A percentile compares a stretch with the other conserved stretches of the same genome.
Evolutionary conservation across 1,284 basidiomycete species (phyloP).

Genomic region (Uromyces viciae-fabae): DNA sequence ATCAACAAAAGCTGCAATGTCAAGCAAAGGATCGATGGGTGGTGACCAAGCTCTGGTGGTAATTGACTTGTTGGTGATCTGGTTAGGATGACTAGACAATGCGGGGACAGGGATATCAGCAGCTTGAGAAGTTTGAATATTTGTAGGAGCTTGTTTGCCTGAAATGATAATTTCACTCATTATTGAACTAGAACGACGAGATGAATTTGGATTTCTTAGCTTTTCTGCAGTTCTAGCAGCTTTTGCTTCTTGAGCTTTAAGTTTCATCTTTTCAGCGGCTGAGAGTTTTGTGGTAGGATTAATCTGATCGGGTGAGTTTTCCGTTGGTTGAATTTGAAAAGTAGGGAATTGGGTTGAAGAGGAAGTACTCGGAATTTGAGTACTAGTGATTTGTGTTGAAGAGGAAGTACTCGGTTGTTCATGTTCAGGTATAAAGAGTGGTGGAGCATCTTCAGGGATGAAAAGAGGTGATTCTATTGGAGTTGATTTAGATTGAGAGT

Average conservation of each 20-base stretch:
- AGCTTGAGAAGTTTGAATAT: neutral
- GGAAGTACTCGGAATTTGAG: too few species aligned
- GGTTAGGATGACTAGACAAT: neutral
- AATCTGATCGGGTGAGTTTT: too few species aligned
- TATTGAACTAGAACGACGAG: constrained; percentile 25
- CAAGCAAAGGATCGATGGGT: constrained; percentile 11
- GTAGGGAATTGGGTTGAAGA: too few species aligned
- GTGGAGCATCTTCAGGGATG: too few species aligned
- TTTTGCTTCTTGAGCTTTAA: constrained; percentile 34
- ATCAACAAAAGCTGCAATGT: neutral
- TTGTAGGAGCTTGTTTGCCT: neutral
- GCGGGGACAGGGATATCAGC: constrained; percentile 9
- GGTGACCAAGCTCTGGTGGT: neutral
- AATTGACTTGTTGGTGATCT: neutral
- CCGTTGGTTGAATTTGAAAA: too few species aligned
- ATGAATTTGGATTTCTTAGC: constrained; percentile 13
- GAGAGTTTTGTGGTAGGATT: neutral
- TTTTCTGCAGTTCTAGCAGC: constrained; percentile 25
- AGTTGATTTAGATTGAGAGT: too few species aligned
- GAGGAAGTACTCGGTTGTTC: too few species aligned
- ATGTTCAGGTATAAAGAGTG: too few species aligned
- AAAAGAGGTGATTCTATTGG: too few species aligned
- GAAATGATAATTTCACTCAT: neutral
- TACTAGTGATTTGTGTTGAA: too few species aligned
- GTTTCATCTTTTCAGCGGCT: constrained; percentile 36